A percentile compares a stretch with the other conserved stretches of the same genome.
Conservation (phyloP, 139 green algal genomes). For the Pleodorina starrii region DNA sequence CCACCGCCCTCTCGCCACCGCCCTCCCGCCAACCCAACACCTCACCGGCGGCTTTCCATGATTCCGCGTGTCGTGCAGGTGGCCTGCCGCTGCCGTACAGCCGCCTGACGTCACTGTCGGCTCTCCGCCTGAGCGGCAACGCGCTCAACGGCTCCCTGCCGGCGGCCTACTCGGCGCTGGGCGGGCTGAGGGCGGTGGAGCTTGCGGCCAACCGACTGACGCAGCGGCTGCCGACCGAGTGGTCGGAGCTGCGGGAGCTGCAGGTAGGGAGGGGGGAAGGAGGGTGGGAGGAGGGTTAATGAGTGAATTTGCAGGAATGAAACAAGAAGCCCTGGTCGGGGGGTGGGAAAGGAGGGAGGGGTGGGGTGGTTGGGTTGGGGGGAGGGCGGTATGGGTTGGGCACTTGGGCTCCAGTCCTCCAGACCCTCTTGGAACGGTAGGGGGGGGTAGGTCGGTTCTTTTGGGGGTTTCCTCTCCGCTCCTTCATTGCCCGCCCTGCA, state of each 20-base stretch:
- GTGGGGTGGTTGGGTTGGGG: no score
- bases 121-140: conserved; percentile 25
- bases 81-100: background rate
- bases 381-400: no score
- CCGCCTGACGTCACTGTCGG: background rate
- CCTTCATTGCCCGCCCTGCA: no score
- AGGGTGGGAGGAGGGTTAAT: no score
- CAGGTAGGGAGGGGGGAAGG: background rate
- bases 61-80: background rate
- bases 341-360: no score
- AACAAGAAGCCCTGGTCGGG: no score
- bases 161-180: conserved; percentile 28
- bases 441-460: no score
- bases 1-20: background rate
- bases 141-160: conserved; percentile 46
- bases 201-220: background rate
- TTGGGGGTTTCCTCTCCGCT: no score
- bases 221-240: background rate
- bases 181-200: background rate
- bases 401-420: no score
- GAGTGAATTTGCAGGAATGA: no score
- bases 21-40: background rate
- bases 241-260: background rate
- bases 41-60: background rate
- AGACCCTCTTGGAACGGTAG: no score